Evolutionary conservation across 495 filamentous ascomycete genomes (phyloP).

Genomic region (Lasiosphaeris hirsuta): DNA sequence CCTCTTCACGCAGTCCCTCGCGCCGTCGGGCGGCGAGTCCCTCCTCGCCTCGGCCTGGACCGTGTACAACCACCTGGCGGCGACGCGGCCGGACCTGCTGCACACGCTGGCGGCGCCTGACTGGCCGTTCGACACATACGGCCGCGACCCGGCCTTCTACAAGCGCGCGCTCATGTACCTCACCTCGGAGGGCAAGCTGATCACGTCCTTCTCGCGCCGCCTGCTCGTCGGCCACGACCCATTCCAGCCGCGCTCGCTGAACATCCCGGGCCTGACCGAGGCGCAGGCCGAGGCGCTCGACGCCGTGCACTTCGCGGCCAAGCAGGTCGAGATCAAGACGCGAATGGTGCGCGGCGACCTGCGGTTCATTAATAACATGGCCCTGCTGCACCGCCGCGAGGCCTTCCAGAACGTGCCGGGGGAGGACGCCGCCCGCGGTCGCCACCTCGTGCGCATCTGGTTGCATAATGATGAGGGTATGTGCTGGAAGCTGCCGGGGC

Average conservation of each 20-base stretch:
- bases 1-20: constrained; percentile 47
- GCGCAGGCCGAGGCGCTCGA: constrained; percentile 38
- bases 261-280: constrained; percentile 51
- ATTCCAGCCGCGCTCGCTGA: constrained; percentile 39
- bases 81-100: constrained; percentile 53
- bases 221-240: constrained; percentile 46
- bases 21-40: constrained; percentile 46
- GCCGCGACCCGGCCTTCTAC: constrained; percentile 30
- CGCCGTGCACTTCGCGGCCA: constrained; percentile 53
- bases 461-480: constrained; percentile 22
- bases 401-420: constrained; percentile 23
- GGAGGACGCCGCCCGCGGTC: not conserved
- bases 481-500: constrained; percentile 23
- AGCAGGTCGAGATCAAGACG: constrained; percentile 48
- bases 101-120: constrained; percentile 41
- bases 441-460: constrained; percentile 25
- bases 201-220: constrained; percentile 49
- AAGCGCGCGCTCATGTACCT: constrained; percentile 44
- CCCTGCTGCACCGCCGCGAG: constrained; percentile 22
- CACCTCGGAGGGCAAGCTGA: constrained; percentile 35
- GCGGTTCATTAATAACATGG: constrained; percentile 56
- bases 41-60: constrained; percentile 46
- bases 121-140: constrained; percentile 47
- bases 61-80: constrained; percentile 57
- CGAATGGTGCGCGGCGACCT: constrained; percentile 56